Base-by-base conservation (phyloP, 2,329 filamentous ascomycete genomes). In the Penicillium sp. region DNA sequence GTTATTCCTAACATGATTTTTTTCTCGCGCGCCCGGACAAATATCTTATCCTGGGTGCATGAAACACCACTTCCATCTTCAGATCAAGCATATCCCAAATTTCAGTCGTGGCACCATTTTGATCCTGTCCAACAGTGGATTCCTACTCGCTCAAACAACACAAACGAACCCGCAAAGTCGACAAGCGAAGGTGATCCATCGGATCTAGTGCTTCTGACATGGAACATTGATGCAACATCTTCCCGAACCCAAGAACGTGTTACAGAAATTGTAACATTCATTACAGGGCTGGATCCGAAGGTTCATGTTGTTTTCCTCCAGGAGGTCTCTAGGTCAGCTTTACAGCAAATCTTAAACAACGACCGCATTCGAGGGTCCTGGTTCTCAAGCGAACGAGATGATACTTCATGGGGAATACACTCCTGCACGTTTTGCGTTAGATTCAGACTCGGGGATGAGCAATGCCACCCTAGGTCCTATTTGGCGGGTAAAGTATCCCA, bases 401-500 rank as follows among this genome's bases (percentile, higher is more conserved):
- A 71, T 42, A 56, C 58, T 6, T 43, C 28, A 31, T 70, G 22
- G 22, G 3, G 62, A 62, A 56, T 52, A 1, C 57, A 64, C n/a
- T 33, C 56, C 0, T 75, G 9, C 40, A 16, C 45, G 40, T 12
- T 50, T 42, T 47, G 26, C 22, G 22, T 22, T 22, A 22, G 10
- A 12, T 14, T 11, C 22, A 2, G 9, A 33, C 60, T 1, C 56
- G 75, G 7, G 38, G 74, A 12, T 22, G 17, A 33, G 31, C 22
- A 57, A 41, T 8, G 45, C 38, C 33, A 35, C 30, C 1, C 58
- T 72, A 2, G 71, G 74, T 7, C 59, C 67, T 1, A 50, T 75
- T 3, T 75, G 67, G 63, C 65, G 69, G 28, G 61, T 72, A 30
- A 62, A 61, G 2, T 72, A 64, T 37, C 66, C 65, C 1, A 72